Base-by-base conservation (phyloP, 345 rosid genomes). In the Erucastrum elatum region DNA sequence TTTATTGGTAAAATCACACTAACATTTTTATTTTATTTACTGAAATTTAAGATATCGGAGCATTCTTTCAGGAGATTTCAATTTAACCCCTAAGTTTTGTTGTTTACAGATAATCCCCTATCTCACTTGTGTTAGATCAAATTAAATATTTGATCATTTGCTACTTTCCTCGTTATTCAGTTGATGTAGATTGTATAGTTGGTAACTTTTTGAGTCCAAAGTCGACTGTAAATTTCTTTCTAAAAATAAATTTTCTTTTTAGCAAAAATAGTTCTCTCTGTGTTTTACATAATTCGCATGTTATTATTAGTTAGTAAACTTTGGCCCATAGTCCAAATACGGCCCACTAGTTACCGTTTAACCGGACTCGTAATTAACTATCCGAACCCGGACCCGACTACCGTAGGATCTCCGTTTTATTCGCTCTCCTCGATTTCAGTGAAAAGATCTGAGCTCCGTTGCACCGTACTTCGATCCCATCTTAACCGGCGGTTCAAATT, bases 331-430 rank as follows among this genome's bases (percentile, higher is more conserved):
- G 17, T 71, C 53, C 58, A 15, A 59, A 31, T 29, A 44, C n/a
- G 64, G 77, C 64, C 82, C 82, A 72, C 9, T 25, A 66, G 11
- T 53, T 31, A 29, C 0, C 13, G 56, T 71, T 34, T 46, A 46
- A 72, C 77, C 73, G 77, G 53, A 55, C 17, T 26, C 17, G 6
- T 33, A 69, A 61, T 10, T n/a, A 61, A 26, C 0, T 62, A 64
- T 34, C 76, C 77, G 34, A 65, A 58, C 71, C 81, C 76, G 76
- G 64, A 60, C 10, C 74, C 69, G 74, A 53, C 41, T 37, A 12
- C n/a, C 26, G 44, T 46, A 64, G 49, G 66, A 71, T 66, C 74
- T 72, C 82, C 77, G 68, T 66, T 59, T 79, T 72, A 79, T 59
- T 79, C 46, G 41, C 56, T 39, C 9, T 65, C 77, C 77, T 72